These are phyloP conservation scores for Phyllosticta paracitricarpa DNA, from an alignment of 2,329 filamentous ascomycete species.

Conservation along the genomic window DNA sequence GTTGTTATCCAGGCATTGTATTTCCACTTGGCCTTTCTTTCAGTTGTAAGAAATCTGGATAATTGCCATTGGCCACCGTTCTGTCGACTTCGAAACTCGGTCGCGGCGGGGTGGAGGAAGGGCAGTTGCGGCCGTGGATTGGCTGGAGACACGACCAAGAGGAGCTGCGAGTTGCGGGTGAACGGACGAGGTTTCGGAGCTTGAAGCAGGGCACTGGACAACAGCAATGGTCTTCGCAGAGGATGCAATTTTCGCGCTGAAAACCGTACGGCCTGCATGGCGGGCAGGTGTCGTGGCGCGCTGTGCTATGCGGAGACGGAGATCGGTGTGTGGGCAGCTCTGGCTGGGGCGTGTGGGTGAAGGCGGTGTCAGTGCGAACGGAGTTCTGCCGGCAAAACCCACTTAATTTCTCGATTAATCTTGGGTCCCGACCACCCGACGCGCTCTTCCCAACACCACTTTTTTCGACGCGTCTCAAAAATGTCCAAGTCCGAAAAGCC, in stretches of 20 bases:
- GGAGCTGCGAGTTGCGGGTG: constrained; percentile 46
- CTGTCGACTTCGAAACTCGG: background rate
- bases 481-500: constrained; percentile 9
- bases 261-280: constrained; percentile 20
- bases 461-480: background rate
- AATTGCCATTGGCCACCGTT: constrained; percentile 38
- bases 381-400: constrained; percentile 1
- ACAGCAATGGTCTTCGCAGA: constrained; percentile 16
- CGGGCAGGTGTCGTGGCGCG: background rate
- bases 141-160: constrained; percentile 40
- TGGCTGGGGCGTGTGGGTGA: background rate
- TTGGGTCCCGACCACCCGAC: background rate
- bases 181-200: constrained; percentile 40
- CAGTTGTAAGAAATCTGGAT: constrained; percentile 68
- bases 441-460: background rate
- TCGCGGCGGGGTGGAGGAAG: constrained; percentile 49
- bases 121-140: constrained; percentile 52
- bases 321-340: background rate
- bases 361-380: background rate
- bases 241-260: constrained; percentile 18
- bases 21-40: constrained; percentile 59
- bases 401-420: background rate
- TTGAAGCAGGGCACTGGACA: constrained; percentile 15
- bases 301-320: background rate
- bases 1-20: constrained; percentile 52